Conservation (phyloP, 202 grass and related monocot genomes). For the Dendrocalamus latiflorus region DNA sequence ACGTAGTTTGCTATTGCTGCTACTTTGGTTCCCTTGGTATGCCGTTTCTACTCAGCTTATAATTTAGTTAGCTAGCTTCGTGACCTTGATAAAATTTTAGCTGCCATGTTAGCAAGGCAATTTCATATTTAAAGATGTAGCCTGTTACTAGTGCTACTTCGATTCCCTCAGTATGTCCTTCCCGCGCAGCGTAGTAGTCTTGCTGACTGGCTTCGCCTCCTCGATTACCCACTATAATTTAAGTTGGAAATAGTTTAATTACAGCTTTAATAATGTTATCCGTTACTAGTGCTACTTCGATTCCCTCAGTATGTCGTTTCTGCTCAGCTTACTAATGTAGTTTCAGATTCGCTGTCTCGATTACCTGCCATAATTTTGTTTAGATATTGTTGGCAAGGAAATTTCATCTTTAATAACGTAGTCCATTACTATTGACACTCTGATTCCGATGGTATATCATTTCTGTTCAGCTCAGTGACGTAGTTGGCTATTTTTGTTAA, state of each 20-base stretch:
- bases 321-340: background rate
- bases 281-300: background rate
- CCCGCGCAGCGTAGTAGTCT: background rate
- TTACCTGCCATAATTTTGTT: background rate
- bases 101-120: background rate
- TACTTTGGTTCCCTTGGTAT: background rate
- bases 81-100: background rate
- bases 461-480: background rate
- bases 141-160: background rate
- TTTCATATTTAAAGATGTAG: background rate
- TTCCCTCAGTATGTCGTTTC: background rate
- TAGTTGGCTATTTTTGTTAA: background rate
- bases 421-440: background rate
- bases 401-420: background rate
- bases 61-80: background rate
- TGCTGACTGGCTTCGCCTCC: background rate
- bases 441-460: background rate
- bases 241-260: background rate
- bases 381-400: background rate
- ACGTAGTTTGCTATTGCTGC: background rate
- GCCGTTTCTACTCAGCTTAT: background rate
- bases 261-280: slow-evolving; percentile 7
- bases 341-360: background rate
- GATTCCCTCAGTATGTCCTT: background rate
- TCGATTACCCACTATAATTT: background rate